Percentiles rank a stretch among this genome's conserved stretches.
These are phyloP conservation scores for Corchorus capsularis DNA, from an alignment of 345 rosid species.

Conservation along the genomic window DNA sequence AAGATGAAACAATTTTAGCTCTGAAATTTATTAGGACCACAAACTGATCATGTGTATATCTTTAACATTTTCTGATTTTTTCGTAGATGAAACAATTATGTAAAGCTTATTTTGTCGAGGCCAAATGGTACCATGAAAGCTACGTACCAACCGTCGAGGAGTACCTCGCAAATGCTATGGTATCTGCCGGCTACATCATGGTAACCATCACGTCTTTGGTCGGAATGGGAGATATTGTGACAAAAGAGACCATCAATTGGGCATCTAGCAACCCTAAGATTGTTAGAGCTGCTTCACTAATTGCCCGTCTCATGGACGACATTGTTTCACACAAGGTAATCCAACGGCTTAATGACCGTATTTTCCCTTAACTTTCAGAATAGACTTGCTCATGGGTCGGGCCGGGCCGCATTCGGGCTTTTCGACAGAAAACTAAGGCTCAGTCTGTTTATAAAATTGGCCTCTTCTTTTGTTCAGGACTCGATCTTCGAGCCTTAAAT, in stretches of 20 bases:
- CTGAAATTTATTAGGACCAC: not conserved
- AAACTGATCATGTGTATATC: not conserved
- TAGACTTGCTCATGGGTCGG: too few species aligned
- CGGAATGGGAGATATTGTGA: constrained; percentile 29
- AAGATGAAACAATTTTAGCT: not conserved
- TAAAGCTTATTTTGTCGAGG: constrained; percentile 25
- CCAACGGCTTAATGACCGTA: too few species aligned
- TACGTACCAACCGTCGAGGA: constrained; percentile 32
- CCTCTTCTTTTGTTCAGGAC: too few species aligned
- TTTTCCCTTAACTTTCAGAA: too few species aligned
- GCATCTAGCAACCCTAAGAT: constrained; percentile 7
- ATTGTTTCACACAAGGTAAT: constrained; percentile 24
- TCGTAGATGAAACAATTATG: constrained; percentile 27
- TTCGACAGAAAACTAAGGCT: too few species aligned
- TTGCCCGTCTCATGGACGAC: constrained; percentile 33
- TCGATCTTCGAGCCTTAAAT: too few species aligned
- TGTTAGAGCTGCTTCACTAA: constrained; percentile 8
- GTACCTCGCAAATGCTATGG: constrained; percentile 26
- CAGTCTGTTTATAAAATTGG: too few species aligned
- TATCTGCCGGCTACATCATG: constrained; percentile 12
- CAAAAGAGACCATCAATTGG: constrained; percentile 32
- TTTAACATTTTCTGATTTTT: too few species aligned
- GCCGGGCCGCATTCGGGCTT: too few species aligned
- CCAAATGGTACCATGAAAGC: constrained; percentile 29
- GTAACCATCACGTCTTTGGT: constrained; percentile 24